phyloP scores from a whole-genome alignment of 371 early-diverging fungal genomes.

The Zopfochytrium polystomum region DNA sequence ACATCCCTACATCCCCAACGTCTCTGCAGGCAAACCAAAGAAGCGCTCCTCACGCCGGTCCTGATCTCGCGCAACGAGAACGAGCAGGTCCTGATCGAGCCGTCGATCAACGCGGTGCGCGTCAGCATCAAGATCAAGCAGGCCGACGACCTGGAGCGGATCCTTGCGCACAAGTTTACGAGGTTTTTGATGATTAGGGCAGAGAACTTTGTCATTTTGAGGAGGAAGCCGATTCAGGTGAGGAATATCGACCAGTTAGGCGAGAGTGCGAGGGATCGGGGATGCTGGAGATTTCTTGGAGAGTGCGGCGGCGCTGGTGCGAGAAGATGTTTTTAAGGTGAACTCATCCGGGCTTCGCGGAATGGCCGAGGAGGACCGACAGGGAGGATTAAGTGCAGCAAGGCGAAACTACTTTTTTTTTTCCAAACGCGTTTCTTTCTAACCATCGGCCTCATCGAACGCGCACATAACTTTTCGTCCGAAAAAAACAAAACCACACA shows the following conservation, averaged over 20 bases:
- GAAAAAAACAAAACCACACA: too few relatives aligned
- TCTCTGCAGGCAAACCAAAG: conserved; percentile 44
- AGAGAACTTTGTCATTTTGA: conserved; percentile 91
- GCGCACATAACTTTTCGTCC: too few relatives aligned
- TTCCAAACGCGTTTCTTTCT: too few relatives aligned
- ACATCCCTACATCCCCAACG: too few relatives aligned
- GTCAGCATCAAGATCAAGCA: conserved; percentile 95
- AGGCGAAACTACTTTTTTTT: not conserved
- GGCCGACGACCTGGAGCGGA: conserved; percentile 94
- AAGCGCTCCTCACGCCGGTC: conserved; percentile 86
- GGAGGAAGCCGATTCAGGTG: conserved; percentile 87
- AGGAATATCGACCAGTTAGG: conserved; percentile 10
- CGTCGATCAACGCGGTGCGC: conserved; percentile 91
- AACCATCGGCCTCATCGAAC: too few relatives aligned
- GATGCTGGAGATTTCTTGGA: not conserved
- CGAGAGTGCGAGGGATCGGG: not conserved
- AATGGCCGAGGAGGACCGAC: not conserved
- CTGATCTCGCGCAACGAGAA: conserved; percentile 91
- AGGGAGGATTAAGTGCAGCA: not conserved
- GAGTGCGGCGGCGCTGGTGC: not conserved
- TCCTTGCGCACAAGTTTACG: conserved; percentile 92
- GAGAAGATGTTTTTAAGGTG: not conserved
- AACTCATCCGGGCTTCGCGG: not conserved
- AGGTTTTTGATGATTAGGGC: conserved; percentile 96
- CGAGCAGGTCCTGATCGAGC: conserved; percentile 90